phyloP scores from a whole-genome alignment of 1,284 basidiomycete species.

The Leccinum fallax region DNA sequence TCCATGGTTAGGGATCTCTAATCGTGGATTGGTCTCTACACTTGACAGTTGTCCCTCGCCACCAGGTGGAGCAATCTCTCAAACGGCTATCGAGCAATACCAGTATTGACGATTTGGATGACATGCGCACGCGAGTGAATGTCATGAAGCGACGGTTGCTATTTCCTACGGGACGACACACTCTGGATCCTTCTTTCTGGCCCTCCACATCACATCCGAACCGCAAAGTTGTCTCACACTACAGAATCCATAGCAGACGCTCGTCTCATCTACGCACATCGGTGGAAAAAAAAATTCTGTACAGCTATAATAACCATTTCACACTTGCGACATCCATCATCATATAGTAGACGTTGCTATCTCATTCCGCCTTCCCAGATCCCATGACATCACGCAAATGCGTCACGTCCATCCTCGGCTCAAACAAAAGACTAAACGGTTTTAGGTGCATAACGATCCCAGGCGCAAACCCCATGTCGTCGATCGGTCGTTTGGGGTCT shows the following conservation, averaged over 20 bases:
- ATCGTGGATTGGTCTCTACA: conserved; percentile 60
- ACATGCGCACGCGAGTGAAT: conserved; percentile 67
- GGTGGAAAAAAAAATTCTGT: background rate
- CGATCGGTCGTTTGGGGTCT: conserved; percentile 53
- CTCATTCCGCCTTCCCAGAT: background rate
- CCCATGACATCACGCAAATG: conserved; percentile 14
- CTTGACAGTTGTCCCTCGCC: conserved; percentile 48
- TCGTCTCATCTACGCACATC: background rate
- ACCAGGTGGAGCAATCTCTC: conserved; percentile 40
- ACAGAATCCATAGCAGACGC: background rate
- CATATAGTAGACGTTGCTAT: background rate
- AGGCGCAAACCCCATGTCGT: conserved; percentile 58
- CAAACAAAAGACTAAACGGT: conserved; percentile 55
- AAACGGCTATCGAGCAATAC: conserved; percentile 68
- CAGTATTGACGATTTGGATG: conserved; percentile 57
- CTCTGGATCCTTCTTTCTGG: conserved; percentile 23
- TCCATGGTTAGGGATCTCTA: conserved; percentile 46
- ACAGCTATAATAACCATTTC: background rate
- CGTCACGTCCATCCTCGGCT: conserved; percentile 37
- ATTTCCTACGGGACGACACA: conserved; percentile 43
- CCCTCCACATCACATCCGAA: background rate
- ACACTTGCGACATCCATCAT: background rate
- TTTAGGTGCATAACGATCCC: conserved; percentile 58
- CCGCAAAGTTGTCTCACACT: background rate
- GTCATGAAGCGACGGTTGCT: conserved; percentile 28